phyloP scores from a whole-genome alignment of 768 basidiomycete genomes.

The Mycena alexandri region DNA sequence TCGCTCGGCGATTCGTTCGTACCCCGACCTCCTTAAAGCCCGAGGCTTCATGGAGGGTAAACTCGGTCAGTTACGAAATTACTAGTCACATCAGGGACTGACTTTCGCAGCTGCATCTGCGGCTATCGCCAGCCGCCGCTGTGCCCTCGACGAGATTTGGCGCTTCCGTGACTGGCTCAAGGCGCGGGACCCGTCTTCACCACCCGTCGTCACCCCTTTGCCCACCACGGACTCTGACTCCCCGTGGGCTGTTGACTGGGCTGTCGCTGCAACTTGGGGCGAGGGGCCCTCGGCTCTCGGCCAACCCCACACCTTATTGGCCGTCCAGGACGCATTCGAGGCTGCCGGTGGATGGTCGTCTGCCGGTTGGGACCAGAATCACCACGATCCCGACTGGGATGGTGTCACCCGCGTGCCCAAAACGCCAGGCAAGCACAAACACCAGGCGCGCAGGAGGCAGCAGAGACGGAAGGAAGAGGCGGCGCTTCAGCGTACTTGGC shows the following conservation, averaged over 20 bases:
- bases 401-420: constrained; percentile 4
- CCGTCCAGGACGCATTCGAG: no score
- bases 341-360: no score
- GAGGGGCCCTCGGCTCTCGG: no score
- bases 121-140: background rate
- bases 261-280: background rate
- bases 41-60: background rate
- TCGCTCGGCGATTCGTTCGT: background rate
- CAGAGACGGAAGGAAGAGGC: no score
- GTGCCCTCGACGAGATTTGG: background rate
- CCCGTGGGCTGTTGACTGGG: background rate
- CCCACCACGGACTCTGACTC: background rate
- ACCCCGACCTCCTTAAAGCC: background rate
- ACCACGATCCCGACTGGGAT: no score
- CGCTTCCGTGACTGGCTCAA: background rate
- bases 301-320: no score
- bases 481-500: background rate
- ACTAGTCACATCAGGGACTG: no score
- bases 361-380: no score
- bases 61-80: no score
- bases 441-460: background rate
- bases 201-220: background rate
- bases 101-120: background rate
- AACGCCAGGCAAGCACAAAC: background rate
- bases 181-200: background rate